A percentile compares a stretch with the other conserved stretches of the same genome.
Evolutionary conservation across 495 filamentous ascomycete genomes (phyloP).

Genomic region (Penicillium soppii): DNA sequence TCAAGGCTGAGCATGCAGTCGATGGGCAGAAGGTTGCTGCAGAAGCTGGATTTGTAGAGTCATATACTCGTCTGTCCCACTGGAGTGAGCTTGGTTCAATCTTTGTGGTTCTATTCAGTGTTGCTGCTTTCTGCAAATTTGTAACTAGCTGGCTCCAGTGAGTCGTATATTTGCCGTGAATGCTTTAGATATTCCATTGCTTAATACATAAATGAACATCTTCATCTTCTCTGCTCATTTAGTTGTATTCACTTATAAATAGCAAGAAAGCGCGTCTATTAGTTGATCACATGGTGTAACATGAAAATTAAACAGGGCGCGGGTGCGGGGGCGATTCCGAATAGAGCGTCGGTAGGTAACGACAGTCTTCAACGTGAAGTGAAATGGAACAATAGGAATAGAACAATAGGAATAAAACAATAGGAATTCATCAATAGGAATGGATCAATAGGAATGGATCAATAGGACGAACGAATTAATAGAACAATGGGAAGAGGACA

Average conservation of each 20-base stretch:
- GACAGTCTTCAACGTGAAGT: no score
- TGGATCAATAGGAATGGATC: background rate
- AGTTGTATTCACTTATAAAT: background rate
- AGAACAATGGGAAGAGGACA: no score
- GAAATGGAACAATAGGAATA: no score
- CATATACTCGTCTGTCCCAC: slow-evolving; percentile 50
- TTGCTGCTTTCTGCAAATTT: slow-evolving; percentile 31
- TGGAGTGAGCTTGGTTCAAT: slow-evolving; percentile 57
- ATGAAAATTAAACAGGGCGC: no score
- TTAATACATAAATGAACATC: background rate
- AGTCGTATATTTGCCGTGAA: slow-evolving; percentile 10
- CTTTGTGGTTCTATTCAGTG: slow-evolving; percentile 46
- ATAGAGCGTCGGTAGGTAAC: no score
- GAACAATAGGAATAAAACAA: no score
- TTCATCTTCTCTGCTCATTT: background rate
- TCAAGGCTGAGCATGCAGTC: slow-evolving; percentile 36
- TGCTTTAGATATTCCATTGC: background rate
- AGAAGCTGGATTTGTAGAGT: slow-evolving; percentile 57
- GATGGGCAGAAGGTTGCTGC: slow-evolving; percentile 32
- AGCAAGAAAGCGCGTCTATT: background rate
- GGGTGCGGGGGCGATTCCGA: no score
- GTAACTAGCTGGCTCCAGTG: slow-evolving; percentile 1
- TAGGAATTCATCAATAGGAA: no score
- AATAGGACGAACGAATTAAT: background rate
- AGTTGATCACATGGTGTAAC: no score